Conservation (phyloP, 2,329 filamentous ascomycete species). For the Sporothrix brunneoviolacea region DNA sequence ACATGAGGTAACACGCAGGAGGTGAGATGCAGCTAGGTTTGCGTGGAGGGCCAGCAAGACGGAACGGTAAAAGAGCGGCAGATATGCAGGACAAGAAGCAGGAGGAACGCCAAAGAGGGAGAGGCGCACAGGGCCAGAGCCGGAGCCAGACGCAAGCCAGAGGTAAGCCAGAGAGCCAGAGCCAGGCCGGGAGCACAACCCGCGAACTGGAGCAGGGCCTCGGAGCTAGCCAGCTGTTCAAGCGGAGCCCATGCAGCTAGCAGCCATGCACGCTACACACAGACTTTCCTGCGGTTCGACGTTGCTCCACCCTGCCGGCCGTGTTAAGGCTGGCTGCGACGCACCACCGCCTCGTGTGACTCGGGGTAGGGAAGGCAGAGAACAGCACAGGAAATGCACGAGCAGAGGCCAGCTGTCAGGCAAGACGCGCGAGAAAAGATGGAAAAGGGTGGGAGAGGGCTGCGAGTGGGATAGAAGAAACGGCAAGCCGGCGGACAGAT, state of each 20-base stretch:
- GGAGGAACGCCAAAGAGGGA: not conserved
- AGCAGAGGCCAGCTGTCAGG: no score
- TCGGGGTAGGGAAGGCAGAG: not conserved
- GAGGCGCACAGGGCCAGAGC: not conserved
- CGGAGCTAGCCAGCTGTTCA: slow-evolving; percentile 13
- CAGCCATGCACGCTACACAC: not conserved
- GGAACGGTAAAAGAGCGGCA: not conserved
- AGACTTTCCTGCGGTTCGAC: not conserved
- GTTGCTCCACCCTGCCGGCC: not conserved
- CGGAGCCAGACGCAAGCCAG: no score
- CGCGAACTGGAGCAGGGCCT: not conserved
- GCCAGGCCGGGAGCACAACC: no score
- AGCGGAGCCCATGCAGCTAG: slow-evolving; percentile 10
- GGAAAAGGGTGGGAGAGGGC: no score
- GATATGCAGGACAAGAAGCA: not conserved
- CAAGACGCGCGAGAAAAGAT: no score
- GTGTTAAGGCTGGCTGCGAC: not conserved
- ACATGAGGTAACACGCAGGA: not conserved
- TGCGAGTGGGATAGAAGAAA: no score
- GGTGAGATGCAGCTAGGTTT: not conserved
- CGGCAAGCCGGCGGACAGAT: no score
- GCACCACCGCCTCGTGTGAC: slow-evolving; percentile 2
- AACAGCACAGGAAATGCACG: not conserved
- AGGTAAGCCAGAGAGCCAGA: no score
- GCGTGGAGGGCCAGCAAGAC: not conserved